Evolutionary conservation across 108 stramenopile genomes (phyloP), one percentile per base, ranked within the genome.

Genomic region (Bacterosira constricta): DNA sequence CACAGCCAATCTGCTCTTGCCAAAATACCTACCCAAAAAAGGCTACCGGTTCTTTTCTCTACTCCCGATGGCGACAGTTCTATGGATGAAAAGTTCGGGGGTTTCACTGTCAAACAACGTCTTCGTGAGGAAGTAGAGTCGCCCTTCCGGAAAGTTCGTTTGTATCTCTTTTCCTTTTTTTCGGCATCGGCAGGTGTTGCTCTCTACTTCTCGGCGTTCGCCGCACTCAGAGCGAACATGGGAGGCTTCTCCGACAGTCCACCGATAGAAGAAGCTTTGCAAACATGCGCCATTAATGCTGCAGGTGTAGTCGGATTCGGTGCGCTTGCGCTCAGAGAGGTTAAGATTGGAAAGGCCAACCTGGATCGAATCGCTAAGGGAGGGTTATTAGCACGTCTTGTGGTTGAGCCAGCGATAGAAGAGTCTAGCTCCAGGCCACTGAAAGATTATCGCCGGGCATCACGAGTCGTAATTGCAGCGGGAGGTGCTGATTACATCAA

Each of bases 61-160:
- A 58, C 64, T 6, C 51, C 65, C 10, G 36, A 73, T 34, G 63
- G 29, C 6, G 62, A 46, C 4, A 59, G 68, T 20, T 66, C 69
- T 32, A 29, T 79, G 15, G 81, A 36, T 1, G 77, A 82, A 68
- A 79, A 62, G 27, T 67, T 86, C 54, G 89, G 89, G 47, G 90
- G 90, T 8, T 94, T 82, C 61, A 94, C 93, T n/a, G 89, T 82
- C 49, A 94, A 94, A 63, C 93, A 94, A 66, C 81, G 93, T 5
- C 72, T 94, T 4, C 82, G 93, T 25, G 93, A 94, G 63, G 90
- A 94, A 65, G 80, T 94, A 8, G 93, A 94, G 63, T 88, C 86
- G 8, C 90, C 93, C 18, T 94, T 94, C 79, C 89, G 93, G 0
- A 87, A 86, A 46, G 90, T 91, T 13, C 87, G 93, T 12, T 63